Base-by-base conservation (phyloP, 2,329 filamentous ascomycete genomes). In the Alternaria arbusti region DNA sequence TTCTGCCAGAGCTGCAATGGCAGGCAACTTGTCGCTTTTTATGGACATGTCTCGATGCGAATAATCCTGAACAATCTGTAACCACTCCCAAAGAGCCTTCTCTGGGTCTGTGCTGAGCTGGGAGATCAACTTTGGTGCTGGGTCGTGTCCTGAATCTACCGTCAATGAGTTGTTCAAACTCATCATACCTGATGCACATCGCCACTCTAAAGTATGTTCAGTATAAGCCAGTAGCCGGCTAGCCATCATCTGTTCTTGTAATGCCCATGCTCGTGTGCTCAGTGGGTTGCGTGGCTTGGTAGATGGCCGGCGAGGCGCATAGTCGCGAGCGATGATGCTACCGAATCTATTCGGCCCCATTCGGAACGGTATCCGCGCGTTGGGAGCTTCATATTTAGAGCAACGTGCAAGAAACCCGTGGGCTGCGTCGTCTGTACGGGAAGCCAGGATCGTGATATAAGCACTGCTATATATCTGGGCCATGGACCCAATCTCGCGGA, bases 11-110 rank as follows among this genome's bases (percentile, higher is more conserved):
- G 49, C 49, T 7, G 28, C 49, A 2, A 51, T 51, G 1, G 49
- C 49, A 0, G 26, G 49, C 7, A 51, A 15, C 5, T 36, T 51
- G 13, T 51, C 49, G 13, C 7, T 51, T 11, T n/a, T 0, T 23
- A n/a, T 0, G 12, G 49, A 15, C 8, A 36, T 51, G 2, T 1
- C 3, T 32, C 28, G 30, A 4, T 0, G 2, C 6, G 49, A 22
- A 11, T 51, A 51, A 12, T 12, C 4, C 1, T 10, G 0, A 3
- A 51, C 2, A 0, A 32, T 10, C 1, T 0, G 8, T 1, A 0
- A 0, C 26, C 49, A 32, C 10, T 51, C 11, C 3, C 0, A 3
- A 6, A 36, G 17, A 2, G 49, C 49, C 2, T 23, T 8, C 10
- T 51, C 8, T 7, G 17, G 49, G 2, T n/a, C 7, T 0, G 2